Evolutionary conservation across 2,329 filamentous ascomycete species (phyloP).

Genomic region (Capronia americana): DNA sequence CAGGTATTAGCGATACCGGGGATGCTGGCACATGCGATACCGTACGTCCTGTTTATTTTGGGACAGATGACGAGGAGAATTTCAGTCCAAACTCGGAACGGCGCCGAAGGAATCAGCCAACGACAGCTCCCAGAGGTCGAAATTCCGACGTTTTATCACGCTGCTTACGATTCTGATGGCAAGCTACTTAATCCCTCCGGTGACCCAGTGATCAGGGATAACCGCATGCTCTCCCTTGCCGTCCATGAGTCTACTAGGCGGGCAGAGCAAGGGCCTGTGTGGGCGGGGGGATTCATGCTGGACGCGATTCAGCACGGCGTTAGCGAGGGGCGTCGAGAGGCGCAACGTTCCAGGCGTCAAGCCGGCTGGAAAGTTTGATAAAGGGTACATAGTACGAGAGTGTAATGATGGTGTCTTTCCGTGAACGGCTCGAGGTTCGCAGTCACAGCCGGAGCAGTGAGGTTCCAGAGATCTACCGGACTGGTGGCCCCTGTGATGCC

Average conservation of each 20-base stretch:
- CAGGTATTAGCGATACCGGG: neutral
- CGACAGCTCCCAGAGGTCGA: conserved; percentile 7
- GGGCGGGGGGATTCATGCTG: neutral
- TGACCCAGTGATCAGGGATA: neutral
- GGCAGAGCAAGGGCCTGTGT: neutral
- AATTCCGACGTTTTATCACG: neutral
- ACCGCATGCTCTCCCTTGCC: neutral
- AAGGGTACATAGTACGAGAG: neutral
- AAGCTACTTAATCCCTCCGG: neutral
- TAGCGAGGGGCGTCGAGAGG: neutral
- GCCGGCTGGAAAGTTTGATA: neutral
- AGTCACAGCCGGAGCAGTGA: neutral
- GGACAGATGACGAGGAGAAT: conserved; percentile 5
- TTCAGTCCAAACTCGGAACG: conserved; percentile 12
- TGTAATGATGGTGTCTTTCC: conserved; percentile 10
- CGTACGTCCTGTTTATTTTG: conserved; percentile 12
- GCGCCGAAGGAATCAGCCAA: conserved; percentile 10
- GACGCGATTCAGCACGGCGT: neutral
- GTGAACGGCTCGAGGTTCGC: conserved; percentile 18
- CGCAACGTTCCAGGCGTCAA: neutral
- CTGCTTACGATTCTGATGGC: neutral
- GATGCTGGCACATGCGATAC: neutral
- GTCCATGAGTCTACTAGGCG: neutral
- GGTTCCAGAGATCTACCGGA: conserved; percentile 16
- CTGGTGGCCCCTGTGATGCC: conserved; percentile 8